Evolutionary conservation across 78 protist genomes (phyloP).

Genomic region (Dictyostelium discoideum): dicty_2.7 NC_007089.4:2448001-2448500

Average conservation of each 20-base stretch:
- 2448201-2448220: slow-evolving; percentile 58
- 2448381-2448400: slow-evolving; percentile 58
- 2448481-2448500: slow-evolving; percentile 30
- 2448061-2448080: background rate
- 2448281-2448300: slow-evolving; percentile 31
- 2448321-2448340: background rate
- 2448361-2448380: slow-evolving; percentile 60
- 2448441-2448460: slow-evolving; percentile 82
- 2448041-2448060: background rate
- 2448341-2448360: background rate
- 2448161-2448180: slow-evolving; percentile 69
- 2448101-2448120: background rate
- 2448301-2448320: background rate
- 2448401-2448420: slow-evolving; percentile 90
- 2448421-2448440: slow-evolving; percentile 84
- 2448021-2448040: background rate
- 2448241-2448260: background rate
- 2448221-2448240: slow-evolving; percentile 86
- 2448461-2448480: slow-evolving; percentile 94
- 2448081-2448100: background rate
- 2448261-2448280: slow-evolving; percentile 61
- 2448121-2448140: slow-evolving; percentile 41
- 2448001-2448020: background rate
- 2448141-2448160: slow-evolving; percentile 74
- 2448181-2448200: slow-evolving; percentile 26